A percentile compares a stretch with the other conserved stretches of the same genome.
These are phyloP conservation scores for Candida methanosorbosa DNA, from an alignment of 805 yeast species.

Conservation along the genomic window DNA sequence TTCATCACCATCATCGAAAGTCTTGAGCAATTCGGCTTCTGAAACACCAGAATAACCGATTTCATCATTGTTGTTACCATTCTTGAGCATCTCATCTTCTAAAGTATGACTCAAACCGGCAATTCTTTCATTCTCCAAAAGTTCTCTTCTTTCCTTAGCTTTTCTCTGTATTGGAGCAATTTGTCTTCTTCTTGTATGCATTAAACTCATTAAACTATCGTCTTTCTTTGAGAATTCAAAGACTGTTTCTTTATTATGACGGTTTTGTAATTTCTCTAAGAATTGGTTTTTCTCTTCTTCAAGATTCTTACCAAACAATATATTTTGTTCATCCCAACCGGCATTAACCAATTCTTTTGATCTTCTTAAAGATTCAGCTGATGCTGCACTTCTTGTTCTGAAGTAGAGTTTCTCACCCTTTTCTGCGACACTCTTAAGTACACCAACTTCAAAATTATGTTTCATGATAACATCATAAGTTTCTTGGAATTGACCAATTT, in stretches of 20 bases:
- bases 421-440: slow-evolving; percentile 58
- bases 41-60: slow-evolving; percentile 27
- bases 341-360: slow-evolving; percentile 65
- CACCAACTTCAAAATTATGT: slow-evolving; percentile 59
- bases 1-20: slow-evolving; percentile 47
- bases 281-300: slow-evolving; percentile 69
- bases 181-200: slow-evolving; percentile 81
- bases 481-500: slow-evolving; percentile 67
- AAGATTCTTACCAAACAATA: slow-evolving; percentile 66
- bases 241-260: slow-evolving; percentile 80
- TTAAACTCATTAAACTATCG: slow-evolving; percentile 66
- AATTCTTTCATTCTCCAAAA: slow-evolving; percentile 62
- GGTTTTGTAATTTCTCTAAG: slow-evolving; percentile 59
- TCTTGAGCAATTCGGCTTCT: slow-evolving; percentile 37
- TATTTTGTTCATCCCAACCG: slow-evolving; percentile 88
- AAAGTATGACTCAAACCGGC: slow-evolving; percentile 68
- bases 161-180: slow-evolving; percentile 80
- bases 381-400: slow-evolving; percentile 81
- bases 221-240: slow-evolving; percentile 77
- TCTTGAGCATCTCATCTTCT: slow-evolving; percentile 64
- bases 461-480: slow-evolving; percentile 51
- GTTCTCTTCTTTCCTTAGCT: slow-evolving; percentile 60
- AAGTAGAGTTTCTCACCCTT: slow-evolving; percentile 86
- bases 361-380: slow-evolving; percentile 77
- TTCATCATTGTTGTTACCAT: slow-evolving; percentile 31